A percentile compares a stretch with the other conserved stretches of the same genome.
Conservation (phyloP, 768 basidiomycete genomes). For the Thelephora aurantiotincta region DNA sequence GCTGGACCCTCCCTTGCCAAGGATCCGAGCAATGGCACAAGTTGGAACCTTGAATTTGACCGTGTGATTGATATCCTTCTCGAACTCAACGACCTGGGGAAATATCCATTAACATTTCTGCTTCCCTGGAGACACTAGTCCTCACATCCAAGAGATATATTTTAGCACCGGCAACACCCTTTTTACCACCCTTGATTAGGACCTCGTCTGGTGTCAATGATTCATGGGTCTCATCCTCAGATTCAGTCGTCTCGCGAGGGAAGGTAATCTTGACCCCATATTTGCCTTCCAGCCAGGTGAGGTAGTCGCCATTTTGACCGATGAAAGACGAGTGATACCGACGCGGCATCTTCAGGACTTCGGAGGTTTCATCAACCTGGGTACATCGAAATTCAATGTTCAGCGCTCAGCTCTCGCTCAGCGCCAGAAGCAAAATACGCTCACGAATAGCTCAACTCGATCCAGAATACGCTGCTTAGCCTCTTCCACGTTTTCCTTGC, state of each 20-base stretch:
- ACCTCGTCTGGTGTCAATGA: slow-evolving; percentile 80
- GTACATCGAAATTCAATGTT: no score
- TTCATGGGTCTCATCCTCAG: slow-evolving; percentile 57
- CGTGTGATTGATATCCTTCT: slow-evolving; percentile 79
- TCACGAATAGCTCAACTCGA: no score
- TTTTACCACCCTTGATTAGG: slow-evolving; percentile 86
- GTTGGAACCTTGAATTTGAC: slow-evolving; percentile 76
- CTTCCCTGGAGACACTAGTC: background rate
- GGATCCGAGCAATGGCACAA: slow-evolving; percentile 78
- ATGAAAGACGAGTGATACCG: slow-evolving; percentile 90
- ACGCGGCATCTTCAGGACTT: slow-evolving; percentile 72
- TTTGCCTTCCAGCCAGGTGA: slow-evolving; percentile 88
- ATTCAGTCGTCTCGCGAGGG: slow-evolving; percentile 64
- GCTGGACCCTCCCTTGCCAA: slow-evolving; percentile 74
- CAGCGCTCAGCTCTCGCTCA: slow-evolving; percentile 57
- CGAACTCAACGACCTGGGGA: slow-evolving; percentile 72
- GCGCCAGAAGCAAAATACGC: slow-evolving; percentile 76
- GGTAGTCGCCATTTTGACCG: slow-evolving; percentile 89
- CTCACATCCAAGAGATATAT: slow-evolving; percentile 73
- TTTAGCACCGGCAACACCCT: slow-evolving; percentile 86
- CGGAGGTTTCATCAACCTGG: slow-evolving; percentile 88
- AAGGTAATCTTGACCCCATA: slow-evolving; percentile 95
- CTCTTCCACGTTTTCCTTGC: slow-evolving; percentile 93
- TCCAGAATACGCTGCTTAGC: no score
- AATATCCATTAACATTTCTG: background rate